These are phyloP conservation scores for Wilcoxina mikolae DNA, from an alignment of 495 filamentous ascomycete species.

Conservation along the genomic window DNA sequence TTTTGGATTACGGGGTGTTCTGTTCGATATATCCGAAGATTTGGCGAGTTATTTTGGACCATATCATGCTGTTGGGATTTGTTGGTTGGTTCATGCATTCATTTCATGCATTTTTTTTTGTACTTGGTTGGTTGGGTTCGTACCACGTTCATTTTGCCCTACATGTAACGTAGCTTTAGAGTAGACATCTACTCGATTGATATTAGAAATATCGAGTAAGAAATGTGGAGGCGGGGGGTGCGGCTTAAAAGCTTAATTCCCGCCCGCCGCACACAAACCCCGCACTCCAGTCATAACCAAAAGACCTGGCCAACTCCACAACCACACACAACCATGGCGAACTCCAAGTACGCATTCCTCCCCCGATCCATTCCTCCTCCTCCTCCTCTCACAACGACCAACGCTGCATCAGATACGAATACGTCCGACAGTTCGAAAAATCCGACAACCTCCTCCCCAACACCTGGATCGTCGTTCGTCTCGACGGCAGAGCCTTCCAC, in stretches of 20 bases:
- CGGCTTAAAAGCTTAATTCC: neutral
- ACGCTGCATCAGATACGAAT: slow-evolving; percentile 90
- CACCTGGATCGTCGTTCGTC: slow-evolving; percentile 84
- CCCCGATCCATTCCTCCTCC: neutral
- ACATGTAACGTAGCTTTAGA: too few relatives aligned
- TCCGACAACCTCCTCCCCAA: slow-evolving; percentile 64
- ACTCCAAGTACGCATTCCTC: slow-evolving; percentile 40
- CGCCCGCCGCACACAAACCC: neutral
- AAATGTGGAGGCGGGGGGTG: too few relatives aligned
- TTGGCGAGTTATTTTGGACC: neutral
- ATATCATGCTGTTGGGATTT: neutral
- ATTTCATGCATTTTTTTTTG: too few relatives aligned
- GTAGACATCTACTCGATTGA: too few relatives aligned
- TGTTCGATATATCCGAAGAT: too few relatives aligned
- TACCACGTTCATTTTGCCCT: too few relatives aligned
- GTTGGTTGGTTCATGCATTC: too few relatives aligned
- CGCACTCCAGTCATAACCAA: too few relatives aligned
- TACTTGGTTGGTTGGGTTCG: too few relatives aligned
- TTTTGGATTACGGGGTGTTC: neutral
- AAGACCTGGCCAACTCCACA: too few relatives aligned
- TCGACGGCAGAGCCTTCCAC: slow-evolving; percentile 85
- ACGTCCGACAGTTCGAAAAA: slow-evolving; percentile 75
- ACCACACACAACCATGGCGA: slow-evolving; percentile 38
- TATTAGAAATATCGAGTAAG: too few relatives aligned
- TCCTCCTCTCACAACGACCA: slow-evolving; percentile 48